Percentiles rank a stretch among this genome's conserved stretches.
These are phyloP conservation scores for Cystofilobasidium capitatum DNA, from an alignment of 768 basidiomycete genomes.

Conservation along the genomic window DNA sequence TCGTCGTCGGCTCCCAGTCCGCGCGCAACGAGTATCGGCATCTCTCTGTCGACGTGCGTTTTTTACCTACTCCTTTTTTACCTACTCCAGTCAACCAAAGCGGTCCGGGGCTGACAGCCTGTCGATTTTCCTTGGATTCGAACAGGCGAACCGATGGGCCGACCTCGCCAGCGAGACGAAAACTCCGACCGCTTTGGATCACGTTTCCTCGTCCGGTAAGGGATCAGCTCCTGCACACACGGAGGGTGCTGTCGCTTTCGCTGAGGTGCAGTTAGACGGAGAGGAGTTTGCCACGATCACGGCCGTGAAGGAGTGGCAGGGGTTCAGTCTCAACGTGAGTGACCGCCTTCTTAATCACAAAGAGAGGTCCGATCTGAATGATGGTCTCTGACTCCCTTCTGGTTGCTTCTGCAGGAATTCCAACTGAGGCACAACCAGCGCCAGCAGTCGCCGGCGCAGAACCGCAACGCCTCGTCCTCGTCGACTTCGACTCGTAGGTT, in stretches of 20 bases:
- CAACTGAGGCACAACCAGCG: not conserved
- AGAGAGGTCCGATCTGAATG: not conserved
- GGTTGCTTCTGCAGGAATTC: not conserved
- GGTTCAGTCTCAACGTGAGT: too few species aligned
- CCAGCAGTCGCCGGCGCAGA: not conserved
- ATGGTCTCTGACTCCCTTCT: not conserved
- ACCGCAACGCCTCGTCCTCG: not conserved
- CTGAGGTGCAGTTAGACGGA: not conserved
- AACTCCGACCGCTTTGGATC: not conserved
- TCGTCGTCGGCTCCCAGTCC: not conserved
- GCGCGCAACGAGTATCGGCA: not conserved
- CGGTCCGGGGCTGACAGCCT: too few species aligned
- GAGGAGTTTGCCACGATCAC: too few species aligned
- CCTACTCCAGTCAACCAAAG: too few species aligned
- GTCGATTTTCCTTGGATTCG: too few species aligned
- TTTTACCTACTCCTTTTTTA: not conserved
- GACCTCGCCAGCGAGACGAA: too few species aligned
- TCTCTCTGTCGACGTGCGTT: constrained; percentile 3
- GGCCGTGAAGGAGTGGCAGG: too few species aligned
- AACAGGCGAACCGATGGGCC: too few species aligned
- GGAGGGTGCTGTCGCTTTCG: not conserved
- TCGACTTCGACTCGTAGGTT: not conserved
- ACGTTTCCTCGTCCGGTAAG: not conserved
- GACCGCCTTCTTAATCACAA: not conserved
- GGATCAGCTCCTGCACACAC: not conserved